Evolutionary conservation across 352 stramenopile genomes (phyloP), one percentile per base, ranked within the genome.

Genomic region (Pythium utonaiense): DNA sequence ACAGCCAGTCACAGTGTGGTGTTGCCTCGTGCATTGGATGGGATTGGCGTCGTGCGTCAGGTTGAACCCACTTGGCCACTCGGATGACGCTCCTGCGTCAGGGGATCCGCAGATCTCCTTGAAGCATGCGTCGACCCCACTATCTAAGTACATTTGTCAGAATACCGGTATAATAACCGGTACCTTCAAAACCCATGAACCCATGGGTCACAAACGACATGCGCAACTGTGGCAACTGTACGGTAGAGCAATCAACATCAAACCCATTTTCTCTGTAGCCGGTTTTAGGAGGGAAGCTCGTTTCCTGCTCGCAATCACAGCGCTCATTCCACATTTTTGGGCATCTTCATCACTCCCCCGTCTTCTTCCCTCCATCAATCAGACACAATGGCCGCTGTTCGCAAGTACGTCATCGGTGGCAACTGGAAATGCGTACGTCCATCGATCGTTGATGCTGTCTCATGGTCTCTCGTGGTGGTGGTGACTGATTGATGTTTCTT

Each of bases 341-440:
- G n/a, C 9, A 41, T 19, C 41, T 25, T n/a, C 19, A 4, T 12
- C 19, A 27, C 45, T 28, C 34, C 27, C 42, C 31, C 21, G 42
- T n/a, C 25, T 36, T 31, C 30, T 47, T 49, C 36, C 45, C 48
- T 14, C 34, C n/a, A 30, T 27, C 47, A 53, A 47, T 42, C n/a
- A n/a, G n/a, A n/a, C 28, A 72, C 21, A 22, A 75, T 75, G 68
- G 68, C 68, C 21, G 64, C 68, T 14, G 58, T 75, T 28, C 68
- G 68, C 60, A 75, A 75, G 56, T 75, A 75, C 64, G 68, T 98
- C 68, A 96, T 98, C 64, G 86, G 82, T 48, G 92, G 90, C 65
- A 97, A 97, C 73, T 97, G 92, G 90, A 97, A 97, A 79, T 83
- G 69, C 66, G 73, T 82, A 82, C 54, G 67, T 80, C 16, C 44